Evolutionary conservation across 768 basidiomycete species (phyloP), one percentile per base, ranked within the genome.

Genomic region (Podaxis sp.): DNA sequence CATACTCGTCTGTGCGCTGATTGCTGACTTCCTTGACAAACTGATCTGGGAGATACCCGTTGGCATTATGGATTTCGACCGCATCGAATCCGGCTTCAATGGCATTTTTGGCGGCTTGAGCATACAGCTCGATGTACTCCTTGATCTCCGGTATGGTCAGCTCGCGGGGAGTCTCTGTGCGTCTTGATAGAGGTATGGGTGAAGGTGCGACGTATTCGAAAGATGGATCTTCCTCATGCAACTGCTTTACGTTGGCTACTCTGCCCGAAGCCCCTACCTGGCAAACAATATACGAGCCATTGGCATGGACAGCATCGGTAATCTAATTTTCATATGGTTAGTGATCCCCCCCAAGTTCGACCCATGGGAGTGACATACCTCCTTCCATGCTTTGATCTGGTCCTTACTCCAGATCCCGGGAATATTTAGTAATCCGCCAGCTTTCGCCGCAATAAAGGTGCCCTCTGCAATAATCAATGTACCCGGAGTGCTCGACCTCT

Each of bases 51-150:
- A 86, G 68, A 61, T 81, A 82, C 0, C 79, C 77, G 58, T 81
- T 79, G 55, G 76, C 77, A 61, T 69, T 70, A 57, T 76, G 77
- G 52, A 79, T 64, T 76, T 77, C 76, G 64, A 79, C 53, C 50
- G 86, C 88, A 62, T 89, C 87, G 61, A 90, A 90, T 0, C 86
- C 88, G 23, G 89, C 87, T 21, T 67, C 64, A 51, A 88, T 74
- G 10, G 84, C 84, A 57, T 84, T 84, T 27, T 73, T 73, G 3
- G 88, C 86, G 1, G 83, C 85, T 13, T 75, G 71, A 4, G 76
- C 81, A 64, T 81, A 89, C 10, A 80, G 70, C n/a, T 72, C 36
- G 21, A 81, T 69, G 59, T 82, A 81, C 57, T 85, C 80, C 44
- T 72, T 65, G 52, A 87, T 81, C 50, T 86, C 86, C 0, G 66